Evolutionary conservation across 208 protist species (phyloP).

Genomic region (Trypanosoma grayi): DNA sequence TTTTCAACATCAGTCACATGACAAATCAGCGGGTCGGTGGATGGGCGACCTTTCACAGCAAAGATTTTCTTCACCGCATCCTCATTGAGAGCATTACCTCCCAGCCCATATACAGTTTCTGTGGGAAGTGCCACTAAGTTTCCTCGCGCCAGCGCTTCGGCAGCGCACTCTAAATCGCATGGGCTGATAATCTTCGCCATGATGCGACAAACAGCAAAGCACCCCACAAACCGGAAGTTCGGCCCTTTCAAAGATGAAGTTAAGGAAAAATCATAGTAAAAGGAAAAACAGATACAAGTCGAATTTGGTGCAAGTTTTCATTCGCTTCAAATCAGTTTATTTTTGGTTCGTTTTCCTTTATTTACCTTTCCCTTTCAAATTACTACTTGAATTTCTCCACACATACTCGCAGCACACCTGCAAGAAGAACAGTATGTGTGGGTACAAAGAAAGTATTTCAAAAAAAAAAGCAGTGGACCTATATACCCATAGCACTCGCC

Average conservation of each 20-base stretch:
- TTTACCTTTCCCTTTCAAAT: neutral
- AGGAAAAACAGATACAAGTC: neutral
- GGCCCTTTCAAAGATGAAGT: slow-evolving; percentile 14
- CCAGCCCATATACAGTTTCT: slow-evolving; percentile 99
- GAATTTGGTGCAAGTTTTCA: too few species aligned
- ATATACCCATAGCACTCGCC: neutral
- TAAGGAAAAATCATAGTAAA: slow-evolving; percentile 12
- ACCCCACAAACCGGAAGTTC: neutral
- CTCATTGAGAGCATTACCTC: slow-evolving; percentile 91
- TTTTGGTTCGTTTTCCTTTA: neutral
- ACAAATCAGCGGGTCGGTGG: slow-evolving; percentile 96
- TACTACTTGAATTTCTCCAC: neutral
- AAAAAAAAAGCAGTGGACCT: neutral
- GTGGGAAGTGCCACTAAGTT: slow-evolving; percentile 96
- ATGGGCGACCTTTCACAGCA: slow-evolving; percentile 94
- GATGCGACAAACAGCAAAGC: neutral
- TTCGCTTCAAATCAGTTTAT: too few species aligned
- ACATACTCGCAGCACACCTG: neutral
- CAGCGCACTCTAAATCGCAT: slow-evolving; percentile 50
- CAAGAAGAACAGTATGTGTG: slow-evolving; percentile 3
- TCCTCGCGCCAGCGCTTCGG: slow-evolving; percentile 42
- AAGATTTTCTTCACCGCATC: slow-evolving; percentile 91
- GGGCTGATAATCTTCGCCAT: slow-evolving; percentile 58
- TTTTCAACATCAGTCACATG: slow-evolving; percentile 82
- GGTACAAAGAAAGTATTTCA: slow-evolving; percentile 6